Percentiles rank a stretch among this genome's conserved stretches.
These are phyloP conservation scores for Nakaseomyces bracarensis DNA, from an alignment of 1,139 yeast species.

Conservation along the genomic window DNA sequence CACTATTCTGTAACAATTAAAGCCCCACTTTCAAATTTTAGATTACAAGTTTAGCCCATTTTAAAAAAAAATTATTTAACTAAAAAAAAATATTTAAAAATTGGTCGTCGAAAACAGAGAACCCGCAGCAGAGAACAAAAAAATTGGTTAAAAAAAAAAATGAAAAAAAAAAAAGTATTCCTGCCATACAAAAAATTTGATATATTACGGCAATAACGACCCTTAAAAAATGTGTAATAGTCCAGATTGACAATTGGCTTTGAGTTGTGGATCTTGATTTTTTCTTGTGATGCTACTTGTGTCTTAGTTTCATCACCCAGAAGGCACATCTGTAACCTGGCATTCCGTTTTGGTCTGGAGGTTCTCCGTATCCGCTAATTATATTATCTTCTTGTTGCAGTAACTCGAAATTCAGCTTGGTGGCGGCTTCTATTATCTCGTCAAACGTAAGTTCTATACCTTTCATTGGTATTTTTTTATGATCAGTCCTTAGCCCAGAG, in stretches of 20 bases:
- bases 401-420: constrained; percentile 10
- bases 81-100: neutral
- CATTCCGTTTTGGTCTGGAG: constrained; percentile 9
- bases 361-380: constrained; percentile 14
- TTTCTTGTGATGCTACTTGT: neutral
- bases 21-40: too few relatives aligned
- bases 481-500: constrained; percentile 10
- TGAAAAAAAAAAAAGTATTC: too few relatives aligned
- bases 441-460: constrained; percentile 17
- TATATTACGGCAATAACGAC: too few relatives aligned
- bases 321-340: constrained; percentile 15
- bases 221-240: too few relatives aligned
- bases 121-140: too few relatives aligned
- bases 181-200: too few relatives aligned
- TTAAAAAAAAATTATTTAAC: too few relatives aligned
- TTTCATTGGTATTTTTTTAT: constrained; percentile 11
- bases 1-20: too few relatives aligned
- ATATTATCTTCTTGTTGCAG: constrained; percentile 11
- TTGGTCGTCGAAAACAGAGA: constrained; percentile 1
- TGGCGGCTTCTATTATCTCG: constrained; percentile 13
- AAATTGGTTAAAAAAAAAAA: neutral
- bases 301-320: constrained; percentile 14
- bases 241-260: too few relatives aligned
- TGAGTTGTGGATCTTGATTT: too few relatives aligned
- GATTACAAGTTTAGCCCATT: too few relatives aligned